Conservation (phyloP, 2,329 filamentous ascomycete genomes). For the Chalara sp. region DNA sequence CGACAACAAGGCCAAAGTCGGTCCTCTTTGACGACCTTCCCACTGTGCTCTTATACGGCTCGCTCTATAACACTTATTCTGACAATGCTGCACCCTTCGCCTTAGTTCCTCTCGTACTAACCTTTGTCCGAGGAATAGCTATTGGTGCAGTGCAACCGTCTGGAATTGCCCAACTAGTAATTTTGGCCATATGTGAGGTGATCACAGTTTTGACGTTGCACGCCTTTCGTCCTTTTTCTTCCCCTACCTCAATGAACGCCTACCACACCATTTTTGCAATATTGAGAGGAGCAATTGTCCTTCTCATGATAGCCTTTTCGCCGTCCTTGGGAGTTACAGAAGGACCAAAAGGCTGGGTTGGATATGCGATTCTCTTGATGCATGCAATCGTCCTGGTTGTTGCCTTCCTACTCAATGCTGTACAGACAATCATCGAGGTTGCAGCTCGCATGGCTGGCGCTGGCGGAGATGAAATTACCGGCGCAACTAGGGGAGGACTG, state of each 20-base stretch:
- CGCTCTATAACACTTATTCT: constrained; percentile 94
- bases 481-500: constrained; percentile 72
- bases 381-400: constrained; percentile 82
- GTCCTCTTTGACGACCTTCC: constrained; percentile 90
- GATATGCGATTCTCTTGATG: constrained; percentile 81
- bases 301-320: constrained; percentile 77
- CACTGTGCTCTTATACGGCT: constrained; percentile 83
- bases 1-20: constrained; percentile 72
- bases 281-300: constrained; percentile 67
- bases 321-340: constrained; percentile 75
- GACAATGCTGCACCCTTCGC: constrained; percentile 90
- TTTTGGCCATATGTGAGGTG: constrained; percentile 91
- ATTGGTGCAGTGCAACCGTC: constrained; percentile 90
- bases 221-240: constrained; percentile 84
- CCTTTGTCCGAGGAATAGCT: constrained; percentile 78
- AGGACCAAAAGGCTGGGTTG: constrained; percentile 85
- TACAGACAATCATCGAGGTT: constrained; percentile 88
- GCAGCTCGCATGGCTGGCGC: constrained; percentile 75
- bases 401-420: constrained; percentile 85
- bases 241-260: constrained; percentile 92
- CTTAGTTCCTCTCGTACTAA: constrained; percentile 77
- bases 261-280: constrained; percentile 83
- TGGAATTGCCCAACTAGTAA: constrained; percentile 85
- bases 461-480: constrained; percentile 64
- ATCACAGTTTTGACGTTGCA: constrained; percentile 81